phyloP scores from a whole-genome alignment of 2,329 filamentous ascomycete genomes.

The Sphaerulina populicola region DNA sequence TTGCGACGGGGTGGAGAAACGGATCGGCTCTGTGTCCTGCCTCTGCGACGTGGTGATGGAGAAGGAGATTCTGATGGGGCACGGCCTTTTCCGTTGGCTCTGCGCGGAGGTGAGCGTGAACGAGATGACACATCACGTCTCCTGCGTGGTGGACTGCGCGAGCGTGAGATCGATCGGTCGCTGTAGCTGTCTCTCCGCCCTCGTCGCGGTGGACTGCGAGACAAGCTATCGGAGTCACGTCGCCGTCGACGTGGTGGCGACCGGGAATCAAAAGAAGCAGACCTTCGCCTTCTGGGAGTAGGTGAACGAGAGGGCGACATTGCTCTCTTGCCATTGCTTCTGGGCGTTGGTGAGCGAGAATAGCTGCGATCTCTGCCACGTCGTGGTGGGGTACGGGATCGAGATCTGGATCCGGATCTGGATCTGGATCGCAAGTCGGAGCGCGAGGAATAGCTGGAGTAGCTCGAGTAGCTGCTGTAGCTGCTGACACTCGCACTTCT shows the following conservation, averaged over 20 bases:
- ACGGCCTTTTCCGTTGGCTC: conserved; percentile 2
- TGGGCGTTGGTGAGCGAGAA: conserved; percentile 17
- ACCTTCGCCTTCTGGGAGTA: conserved; percentile 17
- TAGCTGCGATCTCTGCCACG: conserved; percentile 17
- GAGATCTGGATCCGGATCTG: conserved; percentile 21
- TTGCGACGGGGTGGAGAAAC: conserved; percentile 18
- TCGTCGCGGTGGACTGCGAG: conserved; percentile 19
- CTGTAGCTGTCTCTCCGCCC: conserved; percentile 21
- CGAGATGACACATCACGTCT: conserved; percentile 20
- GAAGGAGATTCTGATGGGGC: neutral
- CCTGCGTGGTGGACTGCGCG: conserved; percentile 28
- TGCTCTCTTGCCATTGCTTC: conserved; percentile 6
- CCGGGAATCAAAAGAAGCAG: conserved; percentile 22
- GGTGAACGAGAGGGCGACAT: conserved; percentile 17
- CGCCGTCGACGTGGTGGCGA: conserved; percentile 21
- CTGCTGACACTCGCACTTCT: conserved; percentile 61
- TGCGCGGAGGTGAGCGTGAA: conserved; percentile 26
- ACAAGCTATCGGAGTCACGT: conserved; percentile 12
- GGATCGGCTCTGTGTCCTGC: conserved; percentile 21
- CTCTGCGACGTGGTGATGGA: conserved; percentile 17
- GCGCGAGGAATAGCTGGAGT: conserved; percentile 56
- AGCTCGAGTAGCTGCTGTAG: conserved; percentile 77
- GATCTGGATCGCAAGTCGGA: conserved; percentile 28
- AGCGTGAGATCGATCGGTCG: conserved; percentile 15
- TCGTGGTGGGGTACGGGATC: conserved; percentile 24